Conservation (phyloP, 306 rosid species). For the Cicer cuneatum region DNA sequence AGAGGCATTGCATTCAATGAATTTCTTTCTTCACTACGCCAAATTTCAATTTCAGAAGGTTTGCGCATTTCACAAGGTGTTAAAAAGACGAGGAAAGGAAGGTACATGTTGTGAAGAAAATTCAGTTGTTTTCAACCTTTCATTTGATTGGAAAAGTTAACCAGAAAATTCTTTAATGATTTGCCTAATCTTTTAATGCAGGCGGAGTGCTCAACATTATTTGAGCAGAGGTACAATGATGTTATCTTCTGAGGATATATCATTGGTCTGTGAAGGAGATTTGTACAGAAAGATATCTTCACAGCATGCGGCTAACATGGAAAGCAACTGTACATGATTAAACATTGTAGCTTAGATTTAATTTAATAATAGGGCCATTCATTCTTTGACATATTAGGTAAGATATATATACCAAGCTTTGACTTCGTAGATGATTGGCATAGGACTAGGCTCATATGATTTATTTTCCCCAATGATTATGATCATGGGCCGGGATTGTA, state of each 20-base stretch:
- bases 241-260: constrained; percentile 73
- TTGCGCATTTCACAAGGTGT: constrained; percentile 59
- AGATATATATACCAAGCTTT: background rate
- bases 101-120: constrained; percentile 51
- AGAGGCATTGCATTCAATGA: constrained; percentile 65
- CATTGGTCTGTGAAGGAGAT: constrained; percentile 59
- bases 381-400: constrained; percentile 9
- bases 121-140: constrained; percentile 31
- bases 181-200: constrained; percentile 49
- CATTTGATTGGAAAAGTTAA: constrained; percentile 1
- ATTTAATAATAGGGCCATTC: constrained; percentile 39
- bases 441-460: constrained; percentile 6
- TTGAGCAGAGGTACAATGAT: constrained; percentile 59
- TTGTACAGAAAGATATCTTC: constrained; percentile 50
- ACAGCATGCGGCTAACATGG: constrained; percentile 36
- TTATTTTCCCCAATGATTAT: constrained; percentile 32
- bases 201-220: constrained; percentile 74
- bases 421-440: constrained; percentile 5
- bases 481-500: constrained; percentile 36
- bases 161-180: constrained; percentile 11
- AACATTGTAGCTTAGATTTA: constrained; percentile 42
- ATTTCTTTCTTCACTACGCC: constrained; percentile 75
- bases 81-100: constrained; percentile 57
- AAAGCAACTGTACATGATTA: constrained; percentile 41
- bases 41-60: constrained; percentile 73